Conservation (phyloP, 805 yeast species). For the Candida koratica region DNA sequence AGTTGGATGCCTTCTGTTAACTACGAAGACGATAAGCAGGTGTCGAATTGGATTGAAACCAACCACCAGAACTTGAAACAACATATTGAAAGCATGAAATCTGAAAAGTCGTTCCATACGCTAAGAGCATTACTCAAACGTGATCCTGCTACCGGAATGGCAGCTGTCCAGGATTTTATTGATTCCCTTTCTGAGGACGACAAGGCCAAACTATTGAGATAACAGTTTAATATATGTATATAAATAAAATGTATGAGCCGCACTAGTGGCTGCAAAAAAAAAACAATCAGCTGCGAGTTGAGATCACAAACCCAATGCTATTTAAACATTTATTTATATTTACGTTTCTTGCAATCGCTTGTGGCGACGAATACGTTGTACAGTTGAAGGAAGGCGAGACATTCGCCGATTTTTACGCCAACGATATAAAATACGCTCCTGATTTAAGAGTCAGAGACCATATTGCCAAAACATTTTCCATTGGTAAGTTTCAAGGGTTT, state of each 20-base stretch:
- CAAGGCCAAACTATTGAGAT: constrained; percentile 19
- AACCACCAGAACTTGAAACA: constrained; percentile 62
- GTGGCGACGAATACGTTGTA: constrained; percentile 39
- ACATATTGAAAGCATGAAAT: constrained; percentile 57
- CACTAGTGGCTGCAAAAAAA: constrained; percentile 2
- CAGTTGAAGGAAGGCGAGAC: constrained; percentile 50
- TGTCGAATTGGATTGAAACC: constrained; percentile 82
- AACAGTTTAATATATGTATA: too few relatives aligned
- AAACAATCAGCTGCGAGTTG: too few relatives aligned
- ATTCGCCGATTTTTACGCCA: constrained; percentile 44
- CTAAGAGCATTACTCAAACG: constrained; percentile 49
- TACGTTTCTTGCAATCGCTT: neutral
- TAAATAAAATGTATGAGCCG: too few relatives aligned
- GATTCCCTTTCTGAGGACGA: constrained; percentile 34
- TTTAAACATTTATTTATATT: too few relatives aligned
- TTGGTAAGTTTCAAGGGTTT: constrained; percentile 71
- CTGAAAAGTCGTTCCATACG: constrained; percentile 62
- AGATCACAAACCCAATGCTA: too few relatives aligned
- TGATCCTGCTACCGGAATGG: constrained; percentile 27
- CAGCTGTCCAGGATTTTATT: constrained; percentile 35
- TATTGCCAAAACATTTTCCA: constrained; percentile 52
- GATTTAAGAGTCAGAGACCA: constrained; percentile 42
- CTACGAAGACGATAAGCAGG: constrained; percentile 67
- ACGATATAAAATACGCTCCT: constrained; percentile 36
- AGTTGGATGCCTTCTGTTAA: constrained; percentile 81